Percentiles rank a stretch among this genome's conserved stretches.
Evolutionary conservation across 2,329 filamentous ascomycete species (phyloP).

Genomic region (Gyromitra esculenta): DNA sequence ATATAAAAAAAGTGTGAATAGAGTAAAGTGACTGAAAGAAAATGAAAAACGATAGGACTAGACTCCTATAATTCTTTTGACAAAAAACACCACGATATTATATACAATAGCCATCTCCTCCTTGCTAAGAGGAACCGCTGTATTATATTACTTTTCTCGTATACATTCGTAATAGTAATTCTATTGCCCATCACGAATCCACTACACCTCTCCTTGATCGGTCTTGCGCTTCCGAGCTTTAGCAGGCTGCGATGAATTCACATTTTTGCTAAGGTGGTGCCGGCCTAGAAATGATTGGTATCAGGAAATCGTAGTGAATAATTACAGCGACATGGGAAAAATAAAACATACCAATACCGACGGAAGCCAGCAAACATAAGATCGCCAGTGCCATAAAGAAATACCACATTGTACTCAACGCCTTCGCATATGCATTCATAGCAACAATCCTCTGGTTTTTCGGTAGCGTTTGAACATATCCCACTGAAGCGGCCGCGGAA

Average conservation of each 20-base stretch:
- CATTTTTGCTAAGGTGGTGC: conserved; percentile 56
- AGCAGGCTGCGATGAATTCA: conserved; percentile 54
- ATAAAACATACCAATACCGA: conserved; percentile 46
- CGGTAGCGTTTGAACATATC: conserved; percentile 67
- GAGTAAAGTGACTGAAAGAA: conserved; percentile 11
- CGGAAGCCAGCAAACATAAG: conserved; percentile 46
- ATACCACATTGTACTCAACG: conserved; percentile 57
- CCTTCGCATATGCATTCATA: conserved; percentile 56
- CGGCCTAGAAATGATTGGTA: conserved; percentile 48
- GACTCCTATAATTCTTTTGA: conserved; percentile 25
- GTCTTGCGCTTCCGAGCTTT: conserved; percentile 46
- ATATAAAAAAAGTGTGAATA: conserved; percentile 2
- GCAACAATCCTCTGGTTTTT: conserved; percentile 61
- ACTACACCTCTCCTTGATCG: conserved; percentile 31
- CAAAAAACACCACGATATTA: neutral
- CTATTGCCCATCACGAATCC: neutral
- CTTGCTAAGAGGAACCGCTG: neutral
- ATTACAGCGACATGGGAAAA: neutral
- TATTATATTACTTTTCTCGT: conserved; percentile 1
- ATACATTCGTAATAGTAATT: neutral
- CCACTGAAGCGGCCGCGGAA: conserved; percentile 70
- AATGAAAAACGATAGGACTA: neutral
- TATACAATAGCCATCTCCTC: neutral
- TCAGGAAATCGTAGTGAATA: neutral
- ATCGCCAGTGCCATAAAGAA: conserved; percentile 56